Evolutionary conservation across 345 rosid genomes (phyloP).

Genomic region (Melaleuca alternifolia): DNA sequence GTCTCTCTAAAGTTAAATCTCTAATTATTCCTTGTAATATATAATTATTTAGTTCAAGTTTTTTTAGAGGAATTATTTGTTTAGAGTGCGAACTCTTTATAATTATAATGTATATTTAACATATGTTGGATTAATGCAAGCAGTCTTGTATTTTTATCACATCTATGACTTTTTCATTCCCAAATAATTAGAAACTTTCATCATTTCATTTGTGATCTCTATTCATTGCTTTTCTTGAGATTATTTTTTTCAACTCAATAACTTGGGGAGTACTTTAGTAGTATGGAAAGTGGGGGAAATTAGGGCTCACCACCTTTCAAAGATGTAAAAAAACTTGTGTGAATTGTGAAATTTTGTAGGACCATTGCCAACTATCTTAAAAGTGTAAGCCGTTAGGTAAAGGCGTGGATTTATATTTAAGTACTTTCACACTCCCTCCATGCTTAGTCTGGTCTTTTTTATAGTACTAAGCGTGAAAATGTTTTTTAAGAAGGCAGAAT

Average conservation of each 20-base stretch:
- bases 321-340: too few relatives aligned
- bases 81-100: background rate
- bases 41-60: background rate
- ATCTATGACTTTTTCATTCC: background rate
- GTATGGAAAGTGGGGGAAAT: background rate
- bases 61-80: conserved; percentile 4
- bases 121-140: background rate
- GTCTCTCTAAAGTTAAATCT: background rate
- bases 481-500: too few relatives aligned
- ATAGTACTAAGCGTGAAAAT: too few relatives aligned
- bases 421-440: too few relatives aligned
- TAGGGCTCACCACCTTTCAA: background rate
- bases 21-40: background rate
- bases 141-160: background rate
- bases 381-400: too few relatives aligned
- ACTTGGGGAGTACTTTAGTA: background rate
- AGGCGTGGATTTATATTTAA: too few relatives aligned
- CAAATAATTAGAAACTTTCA: background rate
- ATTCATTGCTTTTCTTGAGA: background rate
- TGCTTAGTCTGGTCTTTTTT: too few relatives aligned
- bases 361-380: too few relatives aligned
- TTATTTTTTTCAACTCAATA: background rate
- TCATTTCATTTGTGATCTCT: background rate
- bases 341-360: too few relatives aligned
- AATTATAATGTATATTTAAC: background rate